Evolutionary conservation across 192 early-diverging fungal species (phyloP).

Genomic region (Backusella mclennaniae): DNA sequence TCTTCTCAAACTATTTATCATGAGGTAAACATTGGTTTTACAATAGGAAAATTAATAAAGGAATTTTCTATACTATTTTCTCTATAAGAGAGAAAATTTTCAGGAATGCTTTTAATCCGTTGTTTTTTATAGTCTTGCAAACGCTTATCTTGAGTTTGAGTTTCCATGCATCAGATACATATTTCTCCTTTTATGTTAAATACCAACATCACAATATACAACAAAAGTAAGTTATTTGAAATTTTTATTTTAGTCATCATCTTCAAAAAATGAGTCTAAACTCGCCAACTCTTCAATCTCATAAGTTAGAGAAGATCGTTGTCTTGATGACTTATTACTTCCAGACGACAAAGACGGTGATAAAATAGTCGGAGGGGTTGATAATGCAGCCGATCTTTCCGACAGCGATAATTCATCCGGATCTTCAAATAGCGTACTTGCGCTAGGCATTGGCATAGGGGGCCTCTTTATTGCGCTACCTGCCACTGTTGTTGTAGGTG

Average conservation of each 20-base stretch:
- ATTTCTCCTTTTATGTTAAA: too few species aligned
- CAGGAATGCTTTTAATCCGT: background rate
- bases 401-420: constrained; percentile 16
- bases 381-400: background rate
- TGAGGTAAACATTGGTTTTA: background rate
- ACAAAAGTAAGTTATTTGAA: background rate
- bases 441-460: constrained; percentile 8
- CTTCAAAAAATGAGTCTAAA: constrained; percentile 29
- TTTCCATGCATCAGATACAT: too few species aligned
- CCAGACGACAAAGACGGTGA: background rate
- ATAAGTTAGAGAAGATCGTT: background rate
- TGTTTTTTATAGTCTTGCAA: background rate
- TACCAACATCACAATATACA: background rate
- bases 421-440: constrained; percentile 29
- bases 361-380: background rate
- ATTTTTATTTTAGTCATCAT: constrained; percentile 12
- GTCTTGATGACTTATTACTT: background rate
- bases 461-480: background rate
- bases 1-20: background rate
- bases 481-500: background rate
- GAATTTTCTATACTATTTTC: background rate
- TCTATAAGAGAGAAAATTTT: background rate
- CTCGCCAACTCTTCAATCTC: constrained; percentile 16
- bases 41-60: background rate
- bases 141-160: too few species aligned